These are phyloP conservation scores for Xylaria hypoxylon DNA, from an alignment of 2,329 filamentous ascomycete genomes.

Conservation along the genomic window DNA sequence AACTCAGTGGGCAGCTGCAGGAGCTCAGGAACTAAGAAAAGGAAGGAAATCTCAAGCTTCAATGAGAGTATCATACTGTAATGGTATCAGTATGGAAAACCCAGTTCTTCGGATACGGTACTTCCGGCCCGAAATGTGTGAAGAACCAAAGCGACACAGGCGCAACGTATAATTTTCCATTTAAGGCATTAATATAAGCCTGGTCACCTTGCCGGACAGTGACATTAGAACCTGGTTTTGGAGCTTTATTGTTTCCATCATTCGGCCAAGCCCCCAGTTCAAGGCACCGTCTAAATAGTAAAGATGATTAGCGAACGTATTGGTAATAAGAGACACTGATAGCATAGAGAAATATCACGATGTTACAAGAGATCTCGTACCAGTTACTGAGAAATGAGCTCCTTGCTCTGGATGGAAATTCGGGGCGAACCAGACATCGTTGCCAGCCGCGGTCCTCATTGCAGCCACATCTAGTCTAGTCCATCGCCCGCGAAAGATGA, in stretches of 20 bases:
- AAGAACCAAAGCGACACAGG: slow-evolving; percentile 70
- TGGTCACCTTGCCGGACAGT: slow-evolving; percentile 52
- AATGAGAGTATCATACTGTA: slow-evolving; percentile 70
- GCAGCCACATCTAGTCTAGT: slow-evolving; percentile 59
- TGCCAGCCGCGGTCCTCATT: slow-evolving; percentile 57
- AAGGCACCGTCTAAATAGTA: slow-evolving; percentile 59
- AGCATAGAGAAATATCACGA: background rate
- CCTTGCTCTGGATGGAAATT: slow-evolving; percentile 60
- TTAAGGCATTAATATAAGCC: slow-evolving; percentile 32
- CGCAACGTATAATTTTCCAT: slow-evolving; percentile 59
- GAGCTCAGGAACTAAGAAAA: too few species aligned
- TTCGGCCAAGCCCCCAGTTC: slow-evolving; percentile 61
- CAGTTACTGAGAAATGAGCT: slow-evolving; percentile 49
- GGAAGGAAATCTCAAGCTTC: too few species aligned
- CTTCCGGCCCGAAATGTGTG: slow-evolving; percentile 59
- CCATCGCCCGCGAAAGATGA: slow-evolving; percentile 65
- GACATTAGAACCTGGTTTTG: slow-evolving; percentile 53
- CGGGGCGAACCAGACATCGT: slow-evolving; percentile 61
- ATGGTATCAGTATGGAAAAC: slow-evolving; percentile 70
- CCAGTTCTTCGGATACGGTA: slow-evolving; percentile 68
- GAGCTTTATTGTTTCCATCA: slow-evolving; percentile 62
- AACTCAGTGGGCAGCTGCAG: too few species aligned
- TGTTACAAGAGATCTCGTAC: slow-evolving; percentile 3
- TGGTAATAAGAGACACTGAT: background rate
- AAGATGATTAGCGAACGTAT: slow-evolving; percentile 3